These are phyloP conservation scores for Trichosporon coremiiforme DNA, from an alignment of 1,284 basidiomycete genomes.

Conservation along the genomic window DNA sequence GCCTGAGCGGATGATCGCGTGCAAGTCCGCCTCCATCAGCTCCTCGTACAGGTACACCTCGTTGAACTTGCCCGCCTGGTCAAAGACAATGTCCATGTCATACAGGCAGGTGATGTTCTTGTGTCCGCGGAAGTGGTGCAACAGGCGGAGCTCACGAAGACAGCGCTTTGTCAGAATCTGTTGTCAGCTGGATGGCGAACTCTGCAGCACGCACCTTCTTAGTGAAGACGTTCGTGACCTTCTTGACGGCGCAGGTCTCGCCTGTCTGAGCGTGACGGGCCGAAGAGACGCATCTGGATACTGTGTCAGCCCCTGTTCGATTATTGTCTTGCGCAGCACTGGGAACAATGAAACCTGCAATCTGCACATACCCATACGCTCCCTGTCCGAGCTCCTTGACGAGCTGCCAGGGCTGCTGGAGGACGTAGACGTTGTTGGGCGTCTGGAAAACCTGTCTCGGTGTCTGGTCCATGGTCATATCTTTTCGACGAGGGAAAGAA, in stretches of 20 bases:
- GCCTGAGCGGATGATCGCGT: conserved; percentile 97
- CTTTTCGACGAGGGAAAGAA: background rate
- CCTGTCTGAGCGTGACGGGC: conserved; percentile 80
- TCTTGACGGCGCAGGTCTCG: conserved; percentile 73
- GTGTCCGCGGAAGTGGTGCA: conserved; percentile 95
- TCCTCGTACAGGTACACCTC: conserved; percentile 97
- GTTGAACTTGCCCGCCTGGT: conserved; percentile 83
- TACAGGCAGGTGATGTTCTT: conserved; percentile 94
- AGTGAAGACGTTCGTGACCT: conserved; percentile 94
- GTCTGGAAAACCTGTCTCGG: conserved; percentile 55
- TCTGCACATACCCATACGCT: conserved; percentile 68
- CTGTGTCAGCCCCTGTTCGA: background rate
- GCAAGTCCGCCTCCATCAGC: conserved; percentile 99
- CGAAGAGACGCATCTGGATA: conserved; percentile 70
- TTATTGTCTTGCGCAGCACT: background rate
- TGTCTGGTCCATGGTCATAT: conserved; percentile 51
- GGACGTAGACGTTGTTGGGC: conserved; percentile 61
- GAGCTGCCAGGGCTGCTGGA: conserved; percentile 88
- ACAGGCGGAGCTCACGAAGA: conserved; percentile 85
- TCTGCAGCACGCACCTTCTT: conserved; percentile 62
- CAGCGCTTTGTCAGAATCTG: conserved; percentile 92
- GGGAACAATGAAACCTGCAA: background rate
- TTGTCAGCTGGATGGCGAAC: conserved; percentile 33
- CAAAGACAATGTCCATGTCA: conserved; percentile 95
- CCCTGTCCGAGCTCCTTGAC: conserved; percentile 95